These are phyloP conservation scores for Nitzschia palea DNA, from an alignment of 108 stramenopile genomes.

Conservation along the genomic window DNA sequence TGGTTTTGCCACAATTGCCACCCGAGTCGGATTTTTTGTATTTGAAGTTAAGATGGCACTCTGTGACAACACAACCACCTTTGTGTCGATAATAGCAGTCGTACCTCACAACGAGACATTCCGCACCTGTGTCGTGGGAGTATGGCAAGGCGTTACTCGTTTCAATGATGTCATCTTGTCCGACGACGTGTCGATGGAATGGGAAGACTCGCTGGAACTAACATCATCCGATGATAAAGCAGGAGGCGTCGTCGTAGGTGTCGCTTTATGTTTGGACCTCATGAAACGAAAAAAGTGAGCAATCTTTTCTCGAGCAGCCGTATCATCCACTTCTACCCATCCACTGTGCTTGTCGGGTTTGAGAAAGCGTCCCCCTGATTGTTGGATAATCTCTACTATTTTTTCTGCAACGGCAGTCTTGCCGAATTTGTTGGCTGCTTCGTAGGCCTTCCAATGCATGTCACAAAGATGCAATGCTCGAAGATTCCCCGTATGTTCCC, in stretches of 20 bases:
- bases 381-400: neutral
- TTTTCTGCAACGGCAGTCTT: slow-evolving; percentile 7
- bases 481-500: slow-evolving; percentile 1
- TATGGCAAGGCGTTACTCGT: neutral
- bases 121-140: neutral
- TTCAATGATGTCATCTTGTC: neutral
- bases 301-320: slow-evolving; percentile 11
- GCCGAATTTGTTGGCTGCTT: slow-evolving; percentile 2
- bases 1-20: no score
- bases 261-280: neutral
- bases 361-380: slow-evolving; percentile 10
- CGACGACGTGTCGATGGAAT: neutral
- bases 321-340: slow-evolving; percentile 12
- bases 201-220: neutral
- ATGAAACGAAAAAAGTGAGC: slow-evolving; percentile 5
- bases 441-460: slow-evolving; percentile 1
- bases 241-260: neutral
- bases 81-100: neutral
- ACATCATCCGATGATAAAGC: neutral
- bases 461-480: slow-evolving; percentile 15
- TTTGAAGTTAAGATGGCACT: neutral
- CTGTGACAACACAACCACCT: neutral
- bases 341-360: neutral
- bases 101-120: neutral
- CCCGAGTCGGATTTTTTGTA: no score